phyloP scores from a whole-genome alignment of 805 yeast genomes.

The Saturnispora diversa region DNA sequence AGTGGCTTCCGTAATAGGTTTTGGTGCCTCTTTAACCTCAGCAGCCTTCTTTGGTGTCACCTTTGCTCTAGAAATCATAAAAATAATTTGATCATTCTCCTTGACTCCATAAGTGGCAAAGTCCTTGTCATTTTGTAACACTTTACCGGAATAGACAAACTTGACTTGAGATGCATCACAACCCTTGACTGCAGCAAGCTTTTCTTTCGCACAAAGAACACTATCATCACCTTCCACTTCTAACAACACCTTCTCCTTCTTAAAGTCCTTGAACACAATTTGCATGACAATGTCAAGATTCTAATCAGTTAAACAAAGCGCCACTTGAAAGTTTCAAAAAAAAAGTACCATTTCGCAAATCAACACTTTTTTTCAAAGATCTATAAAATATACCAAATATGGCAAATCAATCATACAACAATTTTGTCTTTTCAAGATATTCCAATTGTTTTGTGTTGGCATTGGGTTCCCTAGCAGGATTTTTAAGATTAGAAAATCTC shows the following conservation, averaged over 20 bases:
- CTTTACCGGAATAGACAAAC: constrained; percentile 85
- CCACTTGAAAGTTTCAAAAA: constrained; percentile 21
- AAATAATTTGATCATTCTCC: constrained; percentile 81
- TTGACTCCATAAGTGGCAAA: constrained; percentile 68
- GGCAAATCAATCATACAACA: neutral
- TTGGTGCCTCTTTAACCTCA: constrained; percentile 17
- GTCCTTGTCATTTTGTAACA: constrained; percentile 74
- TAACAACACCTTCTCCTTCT: constrained; percentile 77
- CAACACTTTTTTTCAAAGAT: no score
- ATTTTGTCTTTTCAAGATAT: neutral
- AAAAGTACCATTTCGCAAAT: no score
- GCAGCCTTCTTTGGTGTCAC: constrained; percentile 27
- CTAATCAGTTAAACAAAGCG: no score
- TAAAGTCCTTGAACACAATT: constrained; percentile 81
- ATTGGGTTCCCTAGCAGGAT: neutral
- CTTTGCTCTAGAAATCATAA: constrained; percentile 69
- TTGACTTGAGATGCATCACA: constrained; percentile 71
- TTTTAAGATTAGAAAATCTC: neutral
- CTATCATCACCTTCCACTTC: constrained; percentile 66
- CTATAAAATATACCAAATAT: neutral
- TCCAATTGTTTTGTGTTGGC: neutral
- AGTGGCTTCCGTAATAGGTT: constrained; percentile 19
- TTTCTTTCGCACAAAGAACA: constrained; percentile 62
- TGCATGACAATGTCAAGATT: no score
- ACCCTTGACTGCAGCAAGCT: constrained; percentile 57